phyloP scores from a whole-genome alignment of 2,329 filamentous ascomycete species.

The Colletotrichum liriopes region DNA sequence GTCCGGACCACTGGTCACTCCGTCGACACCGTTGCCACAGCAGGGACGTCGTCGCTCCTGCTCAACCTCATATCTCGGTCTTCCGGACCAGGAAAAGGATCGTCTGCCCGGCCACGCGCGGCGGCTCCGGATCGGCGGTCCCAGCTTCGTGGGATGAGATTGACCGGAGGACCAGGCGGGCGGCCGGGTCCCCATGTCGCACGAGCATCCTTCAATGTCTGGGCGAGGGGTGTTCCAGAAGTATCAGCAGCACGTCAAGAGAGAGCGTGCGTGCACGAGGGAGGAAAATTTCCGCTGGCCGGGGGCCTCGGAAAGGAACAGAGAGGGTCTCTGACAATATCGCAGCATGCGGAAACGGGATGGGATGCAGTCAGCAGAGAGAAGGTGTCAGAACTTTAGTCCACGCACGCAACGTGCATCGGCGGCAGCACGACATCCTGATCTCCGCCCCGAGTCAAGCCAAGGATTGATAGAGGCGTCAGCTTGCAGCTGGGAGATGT shows the following conservation, averaged over 20 bases:
- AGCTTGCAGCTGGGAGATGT: not conserved
- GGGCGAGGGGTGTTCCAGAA: slow-evolving; percentile 11
- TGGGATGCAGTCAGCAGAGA: not conserved
- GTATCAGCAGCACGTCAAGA: not conserved
- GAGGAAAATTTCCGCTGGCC: slow-evolving; percentile 20
- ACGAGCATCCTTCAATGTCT: slow-evolving; percentile 15
- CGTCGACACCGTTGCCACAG: not conserved
- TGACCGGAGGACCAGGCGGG: not conserved
- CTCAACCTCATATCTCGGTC: slow-evolving; percentile 7
- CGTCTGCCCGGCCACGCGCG: slow-evolving; percentile 27
- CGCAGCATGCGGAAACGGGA: slow-evolving; percentile 16
- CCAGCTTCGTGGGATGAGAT: slow-evolving; percentile 37
- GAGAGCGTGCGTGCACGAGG: not conserved
- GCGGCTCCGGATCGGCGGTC: slow-evolving; percentile 40
- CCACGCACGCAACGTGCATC: slow-evolving; percentile 26
- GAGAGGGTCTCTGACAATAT: not conserved
- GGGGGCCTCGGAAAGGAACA: not conserved
- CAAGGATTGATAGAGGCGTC: slow-evolving; percentile 13
- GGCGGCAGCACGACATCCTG: slow-evolving; percentile 40
- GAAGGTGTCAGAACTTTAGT: slow-evolving; percentile 33
- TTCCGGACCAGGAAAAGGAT: slow-evolving; percentile 20
- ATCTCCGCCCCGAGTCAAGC: slow-evolving; percentile 40
- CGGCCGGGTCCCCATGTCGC: slow-evolving; percentile 13
- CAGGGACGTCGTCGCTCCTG: not conserved
- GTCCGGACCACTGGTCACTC: not conserved